These are phyloP conservation scores for Phyllosticta citrichinensis DNA, from an alignment of 2,329 filamentous ascomycete genomes.

Conservation along the genomic window DNA sequence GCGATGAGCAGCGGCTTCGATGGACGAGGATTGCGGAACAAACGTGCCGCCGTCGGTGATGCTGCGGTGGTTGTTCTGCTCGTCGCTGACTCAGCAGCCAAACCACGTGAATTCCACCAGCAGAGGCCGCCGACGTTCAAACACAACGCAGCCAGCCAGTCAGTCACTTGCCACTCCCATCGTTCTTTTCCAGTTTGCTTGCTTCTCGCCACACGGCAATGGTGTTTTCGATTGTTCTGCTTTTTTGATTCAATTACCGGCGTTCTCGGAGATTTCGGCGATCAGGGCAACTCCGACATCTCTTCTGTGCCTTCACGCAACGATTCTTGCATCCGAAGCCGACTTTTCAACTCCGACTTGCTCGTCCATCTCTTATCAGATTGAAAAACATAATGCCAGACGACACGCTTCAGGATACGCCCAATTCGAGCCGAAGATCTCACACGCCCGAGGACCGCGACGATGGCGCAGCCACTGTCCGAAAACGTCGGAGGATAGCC, in stretches of 20 bases:
- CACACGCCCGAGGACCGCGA: slow-evolving; percentile 1
- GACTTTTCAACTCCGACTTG: not conserved
- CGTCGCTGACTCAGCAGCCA: not conserved
- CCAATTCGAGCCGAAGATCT: slow-evolving; percentile 7
- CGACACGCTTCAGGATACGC: not conserved
- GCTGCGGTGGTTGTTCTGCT: not conserved
- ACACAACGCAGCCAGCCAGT: too few species aligned
- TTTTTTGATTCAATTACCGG: not conserved
- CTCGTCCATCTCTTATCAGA: not conserved
- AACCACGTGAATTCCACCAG: not conserved
- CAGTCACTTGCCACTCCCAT: not conserved
- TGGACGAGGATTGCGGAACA: not conserved
- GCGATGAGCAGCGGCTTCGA: not conserved
- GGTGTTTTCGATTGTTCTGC: not conserved
- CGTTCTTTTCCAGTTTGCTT: not conserved
- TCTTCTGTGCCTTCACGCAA: not conserved
- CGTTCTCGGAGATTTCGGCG: not conserved
- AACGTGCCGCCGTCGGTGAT: not conserved
- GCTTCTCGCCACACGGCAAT: not conserved
- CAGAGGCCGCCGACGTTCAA: not conserved
- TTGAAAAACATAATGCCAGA: slow-evolving; percentile 1
- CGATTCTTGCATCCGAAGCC: not conserved
- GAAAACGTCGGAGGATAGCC: slow-evolving; percentile 34
- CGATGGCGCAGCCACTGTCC: slow-evolving; percentile 3
- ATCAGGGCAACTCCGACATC: not conserved